Conservation (phyloP, 768 basidiomycete species). For the Scleroderma bovista region DNA sequence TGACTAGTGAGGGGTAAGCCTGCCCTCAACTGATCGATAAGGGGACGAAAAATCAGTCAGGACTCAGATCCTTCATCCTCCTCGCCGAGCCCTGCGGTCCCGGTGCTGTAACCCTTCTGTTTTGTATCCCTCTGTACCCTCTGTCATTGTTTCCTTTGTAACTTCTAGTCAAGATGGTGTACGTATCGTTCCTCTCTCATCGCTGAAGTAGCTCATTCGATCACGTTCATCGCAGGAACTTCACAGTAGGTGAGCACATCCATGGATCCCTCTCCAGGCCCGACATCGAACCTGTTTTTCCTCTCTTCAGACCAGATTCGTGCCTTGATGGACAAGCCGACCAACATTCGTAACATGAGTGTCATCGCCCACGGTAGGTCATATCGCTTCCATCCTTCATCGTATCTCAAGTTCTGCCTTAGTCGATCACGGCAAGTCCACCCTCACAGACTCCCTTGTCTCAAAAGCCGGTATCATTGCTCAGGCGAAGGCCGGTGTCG, state of each 20-base stretch:
- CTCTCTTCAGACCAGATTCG: slow-evolving; percentile 70
- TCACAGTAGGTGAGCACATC: slow-evolving; percentile 69
- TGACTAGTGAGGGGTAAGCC: too few species aligned
- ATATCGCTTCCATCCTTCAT: slow-evolving; percentile 8
- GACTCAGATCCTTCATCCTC: slow-evolving; percentile 10
- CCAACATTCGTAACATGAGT: slow-evolving; percentile 94
- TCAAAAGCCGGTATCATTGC: slow-evolving; percentile 99
- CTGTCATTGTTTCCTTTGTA: slow-evolving; percentile 25
- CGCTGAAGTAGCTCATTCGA: slow-evolving; percentile 25
- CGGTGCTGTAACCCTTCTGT: slow-evolving; percentile 21
- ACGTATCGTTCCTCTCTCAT: slow-evolving; percentile 34
- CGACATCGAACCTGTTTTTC: slow-evolving; percentile 9
- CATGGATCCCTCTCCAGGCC: not conserved
- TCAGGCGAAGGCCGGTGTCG: slow-evolving; percentile 86
- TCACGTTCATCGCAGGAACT: slow-evolving; percentile 55
- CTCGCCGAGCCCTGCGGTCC: slow-evolving; percentile 18
- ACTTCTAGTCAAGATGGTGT: slow-evolving; percentile 75
- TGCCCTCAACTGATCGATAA: slow-evolving; percentile 50
- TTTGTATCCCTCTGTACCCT: slow-evolving; percentile 11
- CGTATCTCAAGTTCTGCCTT: slow-evolving; percentile 12
- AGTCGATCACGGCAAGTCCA: slow-evolving; percentile 99
- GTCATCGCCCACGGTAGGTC: slow-evolving; percentile 83
- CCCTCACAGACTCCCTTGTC: slow-evolving; percentile 96
- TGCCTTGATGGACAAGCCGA: slow-evolving; percentile 81
- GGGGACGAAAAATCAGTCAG: slow-evolving; percentile 6